Percentiles rank a stretch among this genome's conserved stretches.
Conservation (phyloP, 2,329 filamentous ascomycete genomes). For the Nemania diffusa region DNA sequence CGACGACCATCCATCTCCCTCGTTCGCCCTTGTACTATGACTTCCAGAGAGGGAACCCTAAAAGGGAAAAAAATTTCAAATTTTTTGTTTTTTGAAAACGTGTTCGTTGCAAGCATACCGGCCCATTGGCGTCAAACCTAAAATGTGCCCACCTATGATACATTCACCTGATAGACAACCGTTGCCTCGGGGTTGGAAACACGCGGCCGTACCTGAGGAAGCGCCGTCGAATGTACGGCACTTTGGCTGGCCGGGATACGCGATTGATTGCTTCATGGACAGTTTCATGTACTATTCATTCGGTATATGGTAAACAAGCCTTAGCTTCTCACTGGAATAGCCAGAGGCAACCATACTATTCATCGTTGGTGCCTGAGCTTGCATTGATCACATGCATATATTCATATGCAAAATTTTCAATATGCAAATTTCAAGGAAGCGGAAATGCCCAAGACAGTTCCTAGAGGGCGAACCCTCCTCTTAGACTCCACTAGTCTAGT, state of each 20-base stretch:
- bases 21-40: slow-evolving; percentile 21
- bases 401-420: background rate
- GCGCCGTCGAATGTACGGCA: background rate
- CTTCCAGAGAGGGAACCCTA: background rate
- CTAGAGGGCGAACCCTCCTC: background rate
- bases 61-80: background rate
- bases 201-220: background rate
- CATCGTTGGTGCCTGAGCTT: background rate
- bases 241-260: background rate
- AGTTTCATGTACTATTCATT: background rate
- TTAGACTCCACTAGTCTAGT: background rate
- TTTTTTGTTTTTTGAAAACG: no score
- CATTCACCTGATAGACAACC: background rate
- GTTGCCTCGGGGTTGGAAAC: background rate
- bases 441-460: background rate
- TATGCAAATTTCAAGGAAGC: slow-evolving; percentile 1
- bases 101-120: slow-evolving; percentile 5
- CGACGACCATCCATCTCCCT: slow-evolving; percentile 2
- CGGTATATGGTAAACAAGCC: background rate
- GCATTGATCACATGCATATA: slow-evolving; percentile 1
- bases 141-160: slow-evolving; percentile 6
- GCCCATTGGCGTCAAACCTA: background rate
- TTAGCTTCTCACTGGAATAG: background rate
- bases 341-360: background rate
- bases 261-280: slow-evolving; percentile 9